Evolutionary conservation across 768 basidiomycete species (phyloP), one percentile per base, ranked within the genome.

Genomic region (Guyanaporus albipodus): DNA sequence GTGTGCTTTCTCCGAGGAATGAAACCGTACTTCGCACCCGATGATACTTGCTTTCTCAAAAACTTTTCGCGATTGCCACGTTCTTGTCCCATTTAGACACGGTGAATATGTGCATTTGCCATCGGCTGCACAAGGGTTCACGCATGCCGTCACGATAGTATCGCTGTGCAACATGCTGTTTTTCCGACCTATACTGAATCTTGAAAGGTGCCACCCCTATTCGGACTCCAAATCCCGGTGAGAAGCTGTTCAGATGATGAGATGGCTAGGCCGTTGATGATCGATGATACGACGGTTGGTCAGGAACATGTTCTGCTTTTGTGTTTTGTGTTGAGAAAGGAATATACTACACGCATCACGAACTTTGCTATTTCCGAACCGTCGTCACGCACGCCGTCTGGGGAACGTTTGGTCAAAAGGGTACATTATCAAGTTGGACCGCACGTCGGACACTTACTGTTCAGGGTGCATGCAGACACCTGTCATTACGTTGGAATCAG

Each of bases 401-500:
- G 24, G 31, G 6, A 18, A 48, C 27, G 27, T 38, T 26, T 19
- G 17, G 31, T 53, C 43, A 55, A 27, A 12, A 24, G 28, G 24
- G 19, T 11, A 10, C 14, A n/a, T n/a, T n/a, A 6, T 11, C 38
- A 24, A 12, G 26, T 7, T 27, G n/a, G n/a, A n/a, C 7, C 22
- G 37, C 29, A 23, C 12, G 22, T 23, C 42, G 26, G 19, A 38
- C 18, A 52, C 42, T 28, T 17, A 33, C 42, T 50, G 23, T 72
- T 72, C 35, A 68, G n/a, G 57, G 39, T 74, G 69, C 22, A 71
- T 53, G 21, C 68, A 64, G 36, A 64, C 65, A 3, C 70, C 69
- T 4, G 70, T 73, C 66, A 70, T 69, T 2, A 65, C 61, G 52
- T 72, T 71, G 14, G 69, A 63, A 34, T 72, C 67, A 12, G 67